Base-by-base conservation (phyloP, 169 alveolate genomes). In the Neospora caninum region DNA sequence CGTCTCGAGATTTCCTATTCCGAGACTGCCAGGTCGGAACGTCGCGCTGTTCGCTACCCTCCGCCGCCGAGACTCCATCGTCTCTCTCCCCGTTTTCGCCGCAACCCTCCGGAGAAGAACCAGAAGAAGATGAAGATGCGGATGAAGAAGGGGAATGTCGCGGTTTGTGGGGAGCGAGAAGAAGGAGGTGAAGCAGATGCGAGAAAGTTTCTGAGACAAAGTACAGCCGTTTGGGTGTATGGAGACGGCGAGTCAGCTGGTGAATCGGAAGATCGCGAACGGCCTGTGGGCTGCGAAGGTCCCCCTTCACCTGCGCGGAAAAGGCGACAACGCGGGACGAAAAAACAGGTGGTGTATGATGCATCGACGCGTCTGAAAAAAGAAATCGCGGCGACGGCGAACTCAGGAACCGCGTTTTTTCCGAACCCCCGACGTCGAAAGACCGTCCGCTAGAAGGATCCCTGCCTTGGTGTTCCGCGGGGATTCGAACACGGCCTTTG, bases 191-290 rank as follows among this genome's bases (percentile, higher is more conserved):
- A 80, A 93, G 93, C 38, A 93, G 73, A 53, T 45, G 78, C 69
- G 95, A 92, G 69, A 93, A 78, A 20, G 10, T 38, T 80, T 87
- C 91, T 1, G 95, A 93, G 10, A 93, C 89, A 38, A 93, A 84
- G 38, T 86, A 93, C 34, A 93, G 80, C n/a, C 91, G 80, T 89
- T 87, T 93, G 22, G 88, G 95, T 29, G 95, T 69, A 39, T 93
- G 95, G 69, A 93, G 83, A 20, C 95, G 95, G 45, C 95, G 95
- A 53, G 86, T 54, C 16, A 93, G 93, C 53, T 86, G 87, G 39
- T 41, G 22, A 45, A 82, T 34, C 6, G 89, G 89, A 20, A 82
- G 67, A 25, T 82, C 89, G 25, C 67, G 89, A 0, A 82, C 27
- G 7, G 89, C 53, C 64, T 38, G 20, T 31, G 34, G 25, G 18